Base-by-base conservation (phyloP, 2,329 filamentous ascomycete genomes). In the Dactylonectria estremocensis region DNA sequence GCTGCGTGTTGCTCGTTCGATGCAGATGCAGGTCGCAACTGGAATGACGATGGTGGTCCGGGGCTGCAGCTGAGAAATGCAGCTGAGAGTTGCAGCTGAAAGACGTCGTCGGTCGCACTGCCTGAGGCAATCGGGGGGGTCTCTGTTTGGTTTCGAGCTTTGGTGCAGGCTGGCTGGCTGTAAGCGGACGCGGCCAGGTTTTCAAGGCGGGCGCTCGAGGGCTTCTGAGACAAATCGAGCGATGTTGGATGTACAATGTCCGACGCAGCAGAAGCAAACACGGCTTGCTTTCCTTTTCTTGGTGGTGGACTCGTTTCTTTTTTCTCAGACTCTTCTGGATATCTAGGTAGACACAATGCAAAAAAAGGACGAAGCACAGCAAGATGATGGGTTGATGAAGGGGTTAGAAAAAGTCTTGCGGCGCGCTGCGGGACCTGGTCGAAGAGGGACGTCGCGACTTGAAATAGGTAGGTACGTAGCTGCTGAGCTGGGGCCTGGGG, bases 231-330 rank as follows among this genome's bases (percentile, higher is more conserved):
- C 31, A 18, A 18, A 43, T 48, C 18, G 46, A 10, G 43, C 48
- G 45, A 22, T 20, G 37, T 28, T 52, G 35, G 50, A 5, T 33
- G 46, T 53, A 62, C 59, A 58, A 69, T 66, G 56, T 53, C n/a
- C 50, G n/a, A n/a, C 45, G 53, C 48, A 33, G 61, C 61, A 74
- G 63, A 72, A 69, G 69, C 68, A 73, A 75, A 65, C 60, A 74
- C 35, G 50, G 43, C 35, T 46, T 18, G 24, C 48, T 67, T 28
- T 18, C 61, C 57, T 70, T 65, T 62, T 55, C 66, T 65, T 31
- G 43, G 16, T 46, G 13, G 28, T 24, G 48, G 33, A 22, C 54
- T 49, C 31, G 28, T 31, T 43, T 56, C 31, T 46, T 64, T 64
- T 52, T 45, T 53, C 10, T 24, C 22, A n/a, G 22, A 16, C 53